Evolutionary conservation across 2,329 filamentous ascomycete genomes (phyloP).

Genomic region (Phialemoniopsis sp.): DNA sequence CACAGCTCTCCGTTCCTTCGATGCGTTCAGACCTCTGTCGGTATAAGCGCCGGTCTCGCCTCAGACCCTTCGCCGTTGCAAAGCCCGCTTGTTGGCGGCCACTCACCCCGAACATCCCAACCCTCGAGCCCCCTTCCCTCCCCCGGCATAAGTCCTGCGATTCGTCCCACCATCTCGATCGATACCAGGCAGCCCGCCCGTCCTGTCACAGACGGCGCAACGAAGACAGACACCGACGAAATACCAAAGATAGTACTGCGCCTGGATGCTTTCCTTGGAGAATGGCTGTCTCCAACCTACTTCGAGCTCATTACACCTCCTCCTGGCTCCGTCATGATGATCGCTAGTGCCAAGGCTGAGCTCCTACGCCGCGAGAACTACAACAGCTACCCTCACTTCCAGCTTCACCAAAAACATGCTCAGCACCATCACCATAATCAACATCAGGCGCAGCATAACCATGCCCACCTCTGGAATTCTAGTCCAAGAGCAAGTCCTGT

Average conservation of each 20-base stretch:
- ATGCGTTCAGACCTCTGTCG: conserved; percentile 89
- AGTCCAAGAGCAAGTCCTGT: conserved; percentile 13
- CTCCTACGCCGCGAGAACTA: conserved; percentile 74
- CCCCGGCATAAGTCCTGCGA: conserved; percentile 7
- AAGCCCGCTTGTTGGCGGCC: neutral
- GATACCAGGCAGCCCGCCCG: conserved; percentile 12
- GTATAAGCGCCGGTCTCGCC: conserved; percentile 79
- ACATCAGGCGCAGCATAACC: too few species aligned
- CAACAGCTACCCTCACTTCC: conserved; percentile 38
- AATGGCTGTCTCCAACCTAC: conserved; percentile 93
- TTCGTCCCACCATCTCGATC: conserved; percentile 10
- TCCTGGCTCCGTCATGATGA: conserved; percentile 80
- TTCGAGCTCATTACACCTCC: conserved; percentile 90
- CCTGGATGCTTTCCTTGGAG: conserved; percentile 87
- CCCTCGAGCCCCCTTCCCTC: conserved; percentile 4
- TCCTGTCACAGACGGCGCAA: conserved; percentile 10
- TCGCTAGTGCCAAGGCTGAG: conserved; percentile 83
- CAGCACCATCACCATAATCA: conserved; percentile 2
- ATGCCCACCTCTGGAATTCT: conserved; percentile 33
- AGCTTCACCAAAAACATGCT: conserved; percentile 11
- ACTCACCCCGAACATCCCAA: neutral
- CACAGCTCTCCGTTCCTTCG: conserved; percentile 92
- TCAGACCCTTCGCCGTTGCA: conserved; percentile 42
- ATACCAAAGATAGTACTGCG: conserved; percentile 63
- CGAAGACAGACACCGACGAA: conserved; percentile 6